Conservation (phyloP, 2,329 filamentous ascomycete genomes). For the Botrytis elliptica region DNA sequence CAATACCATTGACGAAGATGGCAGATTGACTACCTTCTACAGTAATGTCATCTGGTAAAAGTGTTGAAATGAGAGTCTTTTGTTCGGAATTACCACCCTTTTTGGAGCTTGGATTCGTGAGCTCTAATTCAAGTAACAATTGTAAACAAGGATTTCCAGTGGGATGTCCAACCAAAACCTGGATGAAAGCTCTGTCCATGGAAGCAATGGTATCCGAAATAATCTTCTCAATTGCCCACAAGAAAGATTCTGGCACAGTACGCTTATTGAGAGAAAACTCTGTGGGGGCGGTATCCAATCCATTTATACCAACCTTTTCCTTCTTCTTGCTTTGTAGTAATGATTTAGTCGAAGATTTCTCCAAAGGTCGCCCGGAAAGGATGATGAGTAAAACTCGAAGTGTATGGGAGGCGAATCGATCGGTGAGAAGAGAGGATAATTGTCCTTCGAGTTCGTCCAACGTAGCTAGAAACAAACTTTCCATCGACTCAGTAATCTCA, state of each 20-base stretch:
- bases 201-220: conserved; percentile 72
- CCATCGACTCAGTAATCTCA: conserved; percentile 61
- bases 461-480: conserved; percentile 78
- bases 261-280: conserved; percentile 49
- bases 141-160: conserved; percentile 94
- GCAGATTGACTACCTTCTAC: conserved; percentile 71
- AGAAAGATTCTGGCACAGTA: conserved; percentile 76
- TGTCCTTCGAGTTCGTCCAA: conserved; percentile 86
- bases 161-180: conserved; percentile 81
- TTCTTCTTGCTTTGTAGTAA: conserved; percentile 92
- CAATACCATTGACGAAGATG: conserved; percentile 77
- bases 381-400: conserved; percentile 83
- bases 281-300: conserved; percentile 49
- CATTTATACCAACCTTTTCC: conserved; percentile 70
- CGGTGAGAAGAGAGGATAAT: conserved; percentile 75
- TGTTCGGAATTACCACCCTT: conserved; percentile 54
- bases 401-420: conserved; percentile 86
- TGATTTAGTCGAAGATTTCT: conserved; percentile 65
- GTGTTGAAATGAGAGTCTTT: conserved; percentile 66
- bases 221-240: conserved; percentile 74
- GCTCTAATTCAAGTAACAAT: conserved; percentile 81
- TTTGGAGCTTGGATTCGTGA: conserved; percentile 68
- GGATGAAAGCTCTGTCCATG: conserved; percentile 76
- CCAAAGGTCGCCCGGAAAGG: conserved; percentile 77
- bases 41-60: conserved; percentile 78